Evolutionary conservation across 2,329 filamentous ascomycete species (phyloP).

Genomic region (Cercospora zeae-maydis): DNA sequence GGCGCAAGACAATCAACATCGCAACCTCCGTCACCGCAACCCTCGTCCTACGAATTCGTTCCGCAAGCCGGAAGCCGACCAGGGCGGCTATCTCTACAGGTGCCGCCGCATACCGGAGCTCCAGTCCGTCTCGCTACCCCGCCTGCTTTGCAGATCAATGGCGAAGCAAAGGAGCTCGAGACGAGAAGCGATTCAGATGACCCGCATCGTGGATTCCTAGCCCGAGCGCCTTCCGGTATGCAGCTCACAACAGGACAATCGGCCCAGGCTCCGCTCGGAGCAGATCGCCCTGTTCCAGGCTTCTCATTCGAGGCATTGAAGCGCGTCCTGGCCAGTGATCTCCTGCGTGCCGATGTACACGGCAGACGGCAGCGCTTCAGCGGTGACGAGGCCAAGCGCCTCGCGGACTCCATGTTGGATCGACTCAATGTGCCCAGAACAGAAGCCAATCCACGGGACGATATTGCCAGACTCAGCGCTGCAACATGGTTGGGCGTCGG

Average conservation of each 20-base stretch:
- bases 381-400: conserved; percentile 46
- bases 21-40: conserved; percentile 54
- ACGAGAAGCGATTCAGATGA: conserved; percentile 25
- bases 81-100: conserved; percentile 58
- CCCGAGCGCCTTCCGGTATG: neutral
- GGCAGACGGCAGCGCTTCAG: conserved; percentile 41
- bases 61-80: conserved; percentile 38
- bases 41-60: conserved; percentile 36
- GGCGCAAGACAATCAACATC: conserved; percentile 6
- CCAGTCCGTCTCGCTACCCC: conserved; percentile 62
- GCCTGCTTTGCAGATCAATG: conserved; percentile 54
- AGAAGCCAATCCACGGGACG: conserved; percentile 34
- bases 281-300: conserved; percentile 6
- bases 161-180: conserved; percentile 38
- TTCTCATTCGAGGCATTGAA: conserved; percentile 44
- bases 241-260: neutral
- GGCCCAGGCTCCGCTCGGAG: neutral
- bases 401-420: conserved; percentile 45
- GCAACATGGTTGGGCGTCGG: conserved; percentile 43
- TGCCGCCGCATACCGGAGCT: conserved; percentile 59
- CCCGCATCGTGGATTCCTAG: conserved; percentile 14
- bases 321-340: conserved; percentile 45
- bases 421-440: conserved; percentile 37
- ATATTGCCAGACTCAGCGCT: conserved; percentile 40
- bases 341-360: conserved; percentile 45